phyloP scores from a whole-genome alignment of 108 stramenopile genomes.

The Skeletonema potamos region DNA sequence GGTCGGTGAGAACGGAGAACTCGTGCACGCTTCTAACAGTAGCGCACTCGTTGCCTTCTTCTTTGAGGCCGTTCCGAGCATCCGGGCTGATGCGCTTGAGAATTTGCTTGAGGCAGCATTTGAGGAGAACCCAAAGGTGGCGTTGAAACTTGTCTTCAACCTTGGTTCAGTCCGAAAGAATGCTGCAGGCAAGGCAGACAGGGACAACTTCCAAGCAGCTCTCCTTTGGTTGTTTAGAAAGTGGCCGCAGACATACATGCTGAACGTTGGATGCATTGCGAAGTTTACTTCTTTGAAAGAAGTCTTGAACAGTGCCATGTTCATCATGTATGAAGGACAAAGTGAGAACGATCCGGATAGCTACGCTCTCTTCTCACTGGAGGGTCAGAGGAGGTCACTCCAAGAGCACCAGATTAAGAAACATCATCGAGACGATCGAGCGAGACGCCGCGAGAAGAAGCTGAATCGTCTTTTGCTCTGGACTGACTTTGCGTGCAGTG shows the following conservation, averaged over 20 bases:
- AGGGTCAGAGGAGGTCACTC: background rate
- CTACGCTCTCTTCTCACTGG: background rate
- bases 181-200: background rate
- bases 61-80: background rate
- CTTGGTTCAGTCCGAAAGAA: background rate
- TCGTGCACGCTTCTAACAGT: background rate
- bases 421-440: background rate
- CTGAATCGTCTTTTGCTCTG: background rate
- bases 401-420: background rate
- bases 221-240: background rate
- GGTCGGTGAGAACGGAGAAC: background rate
- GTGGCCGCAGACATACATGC: background rate
- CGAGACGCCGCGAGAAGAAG: background rate
- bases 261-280: background rate
- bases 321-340: background rate
- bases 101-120: background rate
- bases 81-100: background rate
- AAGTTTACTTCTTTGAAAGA: background rate
- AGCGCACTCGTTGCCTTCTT: background rate
- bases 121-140: background rate
- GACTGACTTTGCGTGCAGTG: background rate
- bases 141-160: background rate
- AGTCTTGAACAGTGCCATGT: background rate
- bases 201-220: background rate
- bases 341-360: background rate